These are phyloP conservation scores for Luffa acutangula DNA, from an alignment of 306 rosid genomes.

Conservation along the genomic window DNA sequence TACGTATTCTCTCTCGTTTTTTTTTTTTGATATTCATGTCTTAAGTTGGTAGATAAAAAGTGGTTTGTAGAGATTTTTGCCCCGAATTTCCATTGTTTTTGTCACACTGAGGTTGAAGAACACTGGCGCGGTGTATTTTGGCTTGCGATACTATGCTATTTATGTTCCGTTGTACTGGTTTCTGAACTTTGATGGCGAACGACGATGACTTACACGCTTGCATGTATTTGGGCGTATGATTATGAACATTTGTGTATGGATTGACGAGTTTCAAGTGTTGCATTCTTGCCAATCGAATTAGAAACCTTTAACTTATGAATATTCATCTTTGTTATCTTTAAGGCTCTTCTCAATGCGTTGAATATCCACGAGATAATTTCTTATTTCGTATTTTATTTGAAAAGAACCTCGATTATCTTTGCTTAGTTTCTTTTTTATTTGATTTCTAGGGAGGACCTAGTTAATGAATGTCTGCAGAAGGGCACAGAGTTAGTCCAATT, in stretches of 20 bases:
- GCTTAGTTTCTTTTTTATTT: neutral
- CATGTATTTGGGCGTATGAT: too few relatives aligned
- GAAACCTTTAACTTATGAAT: neutral
- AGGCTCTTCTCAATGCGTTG: neutral
- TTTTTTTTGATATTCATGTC: neutral
- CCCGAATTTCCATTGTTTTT: neutral
- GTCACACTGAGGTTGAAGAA: neutral
- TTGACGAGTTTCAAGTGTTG: neutral
- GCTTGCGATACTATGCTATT: neutral
- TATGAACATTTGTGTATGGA: neutral
- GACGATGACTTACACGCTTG: too few relatives aligned
- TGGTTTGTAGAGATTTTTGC: neutral
- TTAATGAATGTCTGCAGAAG: slow-evolving; percentile 42
- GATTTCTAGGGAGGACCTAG: slow-evolving; percentile 43
- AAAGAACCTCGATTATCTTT: neutral
- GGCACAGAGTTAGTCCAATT: slow-evolving; percentile 77
- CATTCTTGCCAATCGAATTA: neutral
- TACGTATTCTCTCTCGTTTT: neutral
- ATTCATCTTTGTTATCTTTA: neutral
- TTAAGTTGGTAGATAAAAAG: neutral
- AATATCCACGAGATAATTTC: neutral
- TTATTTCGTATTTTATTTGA: neutral
- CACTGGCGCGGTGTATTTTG: neutral
- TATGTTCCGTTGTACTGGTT: neutral
- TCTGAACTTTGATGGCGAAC: neutral